A percentile compares a stretch with the other conserved stretches of the same genome.
Conservation (phyloP, 2,329 filamentous ascomycete genomes). For the Aureobasidium leucospermi region DNA sequence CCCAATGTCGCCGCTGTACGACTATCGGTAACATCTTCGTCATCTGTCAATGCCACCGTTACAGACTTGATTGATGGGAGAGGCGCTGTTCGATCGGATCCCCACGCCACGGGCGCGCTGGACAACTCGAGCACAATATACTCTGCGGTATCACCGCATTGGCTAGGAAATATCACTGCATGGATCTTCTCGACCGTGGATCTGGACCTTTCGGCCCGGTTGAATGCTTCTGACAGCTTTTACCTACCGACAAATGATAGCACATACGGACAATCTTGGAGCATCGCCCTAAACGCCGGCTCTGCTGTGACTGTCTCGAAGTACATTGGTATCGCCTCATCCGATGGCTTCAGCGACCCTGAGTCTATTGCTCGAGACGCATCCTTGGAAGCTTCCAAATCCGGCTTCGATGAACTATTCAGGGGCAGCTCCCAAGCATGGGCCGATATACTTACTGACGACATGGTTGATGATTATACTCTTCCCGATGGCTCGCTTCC, state of each 20-base stretch:
- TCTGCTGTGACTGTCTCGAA: slow-evolving; percentile 54
- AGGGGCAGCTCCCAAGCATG: slow-evolving; percentile 54
- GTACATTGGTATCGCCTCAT: slow-evolving; percentile 61
- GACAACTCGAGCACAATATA: slow-evolving; percentile 49
- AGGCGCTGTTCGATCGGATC: slow-evolving; percentile 57
- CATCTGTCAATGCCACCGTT: slow-evolving; percentile 49
- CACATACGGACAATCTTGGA: slow-evolving; percentile 56
- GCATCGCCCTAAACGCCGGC: slow-evolving; percentile 46
- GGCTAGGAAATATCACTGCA: slow-evolving; percentile 56
- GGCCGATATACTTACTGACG: slow-evolving; percentile 51
- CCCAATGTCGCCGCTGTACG: slow-evolving; percentile 56
- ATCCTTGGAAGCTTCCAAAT: slow-evolving; percentile 40
- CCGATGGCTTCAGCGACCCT: slow-evolving; percentile 58
- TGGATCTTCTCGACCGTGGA: slow-evolving; percentile 48
- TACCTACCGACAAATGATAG: slow-evolving; percentile 52
- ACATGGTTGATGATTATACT: slow-evolving; percentile 57
- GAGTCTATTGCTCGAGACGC: slow-evolving; percentile 49
- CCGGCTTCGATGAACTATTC: slow-evolving; percentile 51
- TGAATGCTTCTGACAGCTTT: slow-evolving; percentile 37
- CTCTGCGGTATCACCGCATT: slow-evolving; percentile 56
- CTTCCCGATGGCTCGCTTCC: slow-evolving; percentile 52
- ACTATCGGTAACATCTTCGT: slow-evolving; percentile 50
- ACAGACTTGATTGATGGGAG: slow-evolving; percentile 62
- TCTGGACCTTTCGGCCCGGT: slow-evolving; percentile 29
- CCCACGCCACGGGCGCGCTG: slow-evolving; percentile 50